These are phyloP conservation scores for Claviceps pusilla DNA, from an alignment of 2,329 filamentous ascomycete species.

Conservation along the genomic window DNA sequence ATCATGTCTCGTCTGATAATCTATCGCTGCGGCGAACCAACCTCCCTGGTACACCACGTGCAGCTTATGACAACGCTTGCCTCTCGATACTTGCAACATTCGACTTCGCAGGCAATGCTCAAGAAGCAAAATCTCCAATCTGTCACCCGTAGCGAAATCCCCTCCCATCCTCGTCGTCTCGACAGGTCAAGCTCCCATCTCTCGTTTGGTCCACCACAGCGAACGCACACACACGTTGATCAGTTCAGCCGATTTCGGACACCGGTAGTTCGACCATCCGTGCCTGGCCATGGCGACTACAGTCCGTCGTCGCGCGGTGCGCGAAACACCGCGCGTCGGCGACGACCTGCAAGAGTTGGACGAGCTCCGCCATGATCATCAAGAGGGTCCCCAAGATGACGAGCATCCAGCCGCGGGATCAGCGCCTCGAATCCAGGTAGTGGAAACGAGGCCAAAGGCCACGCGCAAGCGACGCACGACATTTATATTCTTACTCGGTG, in stretches of 20 bases:
- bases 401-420: conserved; percentile 14
- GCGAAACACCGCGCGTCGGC: conserved; percentile 10
- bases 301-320: conserved; percentile 18
- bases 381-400: conserved; percentile 2
- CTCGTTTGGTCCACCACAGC: neutral
- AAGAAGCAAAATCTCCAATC: neutral
- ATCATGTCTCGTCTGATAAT: neutral
- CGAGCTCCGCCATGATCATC: conserved; percentile 9
- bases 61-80: neutral
- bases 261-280: neutral
- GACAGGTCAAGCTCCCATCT: neutral
- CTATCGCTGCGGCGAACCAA: neutral
- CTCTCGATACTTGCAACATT: neutral
- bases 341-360: conserved; percentile 13
- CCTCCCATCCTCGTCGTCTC: neutral
- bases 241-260: neutral
- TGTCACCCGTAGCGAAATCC: neutral
- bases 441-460: conserved; percentile 28
- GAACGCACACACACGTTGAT: neutral
- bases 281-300: conserved; percentile 13
- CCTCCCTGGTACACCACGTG: neutral
- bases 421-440: conserved; percentile 25
- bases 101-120: neutral
- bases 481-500: conserved; percentile 75
- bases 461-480: conserved; percentile 59